Evolutionary conservation across 1,284 basidiomycete species (phyloP).

Genomic region (Sanguinoderma infundibulare): DNA sequence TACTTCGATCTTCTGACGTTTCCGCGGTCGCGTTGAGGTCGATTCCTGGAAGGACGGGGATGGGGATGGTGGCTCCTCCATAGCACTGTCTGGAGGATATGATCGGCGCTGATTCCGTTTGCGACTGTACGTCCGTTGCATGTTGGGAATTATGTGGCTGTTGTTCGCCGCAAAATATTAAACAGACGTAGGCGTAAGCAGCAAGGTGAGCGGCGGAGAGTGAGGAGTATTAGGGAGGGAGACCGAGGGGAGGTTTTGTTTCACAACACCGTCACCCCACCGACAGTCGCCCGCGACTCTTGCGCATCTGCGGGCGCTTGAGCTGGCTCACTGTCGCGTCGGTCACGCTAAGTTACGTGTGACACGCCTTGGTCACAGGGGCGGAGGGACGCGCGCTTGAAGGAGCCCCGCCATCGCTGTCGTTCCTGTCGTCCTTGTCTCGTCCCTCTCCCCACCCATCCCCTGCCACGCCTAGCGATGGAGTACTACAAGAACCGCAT

Average conservation of each 20-base stretch:
- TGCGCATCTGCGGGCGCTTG: neutral
- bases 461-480: constrained; percentile 43
- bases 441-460: neutral
- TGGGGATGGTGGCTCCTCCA: constrained; percentile 5
- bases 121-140: constrained; percentile 31
- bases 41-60: neutral
- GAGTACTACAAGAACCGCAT: constrained; percentile 58
- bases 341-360: constrained; percentile 18
- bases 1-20: constrained; percentile 30
- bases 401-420: constrained; percentile 2
- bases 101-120: constrained; percentile 27
- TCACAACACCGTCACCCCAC: neutral
- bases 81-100: constrained; percentile 9
- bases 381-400: constrained; percentile 13
- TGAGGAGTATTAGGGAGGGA: too few relatives aligned
- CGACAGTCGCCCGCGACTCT: too few relatives aligned
- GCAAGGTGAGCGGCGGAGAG: neutral
- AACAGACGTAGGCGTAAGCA: neutral
- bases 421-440: constrained; percentile 5
- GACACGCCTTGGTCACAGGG: constrained; percentile 16
- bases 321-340: constrained; percentile 17
- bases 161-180: neutral
- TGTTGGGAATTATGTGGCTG: neutral
- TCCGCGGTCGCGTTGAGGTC: constrained; percentile 21
- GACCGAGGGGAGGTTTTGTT: neutral